Percentiles rank a stretch among this genome's conserved stretches.
Conservation (phyloP, 1,284 basidiomycete genomes). For the Leucoagaricus sp. region DNA sequence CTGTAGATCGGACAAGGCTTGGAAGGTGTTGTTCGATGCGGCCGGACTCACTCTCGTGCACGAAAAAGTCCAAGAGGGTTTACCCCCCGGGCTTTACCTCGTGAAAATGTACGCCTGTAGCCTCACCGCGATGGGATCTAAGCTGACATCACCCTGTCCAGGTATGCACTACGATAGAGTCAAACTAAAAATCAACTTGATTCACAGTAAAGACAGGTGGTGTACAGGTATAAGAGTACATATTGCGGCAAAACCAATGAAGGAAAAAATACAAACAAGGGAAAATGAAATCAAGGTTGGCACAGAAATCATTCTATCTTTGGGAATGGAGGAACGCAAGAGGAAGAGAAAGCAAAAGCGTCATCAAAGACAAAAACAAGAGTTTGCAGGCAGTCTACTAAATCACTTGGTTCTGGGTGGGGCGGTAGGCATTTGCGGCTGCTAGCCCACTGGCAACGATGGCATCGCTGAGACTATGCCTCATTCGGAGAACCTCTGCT, state of each 20-base stretch:
- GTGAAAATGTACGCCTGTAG: constrained; percentile 76
- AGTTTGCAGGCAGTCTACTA: not conserved
- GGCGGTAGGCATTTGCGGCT: constrained; percentile 14
- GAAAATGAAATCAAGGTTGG: not conserved
- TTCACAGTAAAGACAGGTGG: constrained; percentile 5
- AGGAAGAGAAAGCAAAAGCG: not conserved
- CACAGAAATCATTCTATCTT: not conserved
- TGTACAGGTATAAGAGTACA: not conserved
- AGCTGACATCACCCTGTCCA: constrained; percentile 25
- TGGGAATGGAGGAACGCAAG: not conserved
- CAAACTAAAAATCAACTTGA: constrained; percentile 1
- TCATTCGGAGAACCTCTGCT: constrained; percentile 28
- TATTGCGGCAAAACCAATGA: not conserved
- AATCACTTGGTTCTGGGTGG: not conserved
- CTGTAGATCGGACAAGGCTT: constrained; percentile 78
- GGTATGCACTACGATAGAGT: constrained; percentile 59
- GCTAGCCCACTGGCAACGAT: constrained; percentile 29
- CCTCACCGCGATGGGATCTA: not conserved
- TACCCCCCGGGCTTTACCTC: constrained; percentile 77
- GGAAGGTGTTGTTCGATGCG: constrained; percentile 71
- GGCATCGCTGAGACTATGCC: constrained; percentile 53
- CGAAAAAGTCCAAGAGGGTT: constrained; percentile 76
- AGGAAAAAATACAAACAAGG: not conserved
- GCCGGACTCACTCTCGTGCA: constrained; percentile 70
- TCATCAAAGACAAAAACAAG: not conserved